Evolutionary conservation across 2,329 filamentous ascomycete genomes (phyloP).

Genomic region (Cladosporium velox): DNA sequence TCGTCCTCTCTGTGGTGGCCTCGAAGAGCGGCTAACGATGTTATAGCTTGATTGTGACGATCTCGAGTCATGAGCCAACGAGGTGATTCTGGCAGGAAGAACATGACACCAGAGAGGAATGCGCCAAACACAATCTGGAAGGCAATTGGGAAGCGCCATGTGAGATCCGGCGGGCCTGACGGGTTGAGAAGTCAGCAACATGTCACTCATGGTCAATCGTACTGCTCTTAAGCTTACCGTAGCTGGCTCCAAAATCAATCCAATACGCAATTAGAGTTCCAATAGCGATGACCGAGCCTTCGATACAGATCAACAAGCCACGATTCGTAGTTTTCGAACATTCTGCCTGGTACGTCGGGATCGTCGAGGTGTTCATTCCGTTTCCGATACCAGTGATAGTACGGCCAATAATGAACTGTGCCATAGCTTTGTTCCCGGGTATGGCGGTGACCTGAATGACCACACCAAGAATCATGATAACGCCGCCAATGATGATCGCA

Average conservation of each 20-base stretch:
- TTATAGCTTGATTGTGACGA: slow-evolving; percentile 17
- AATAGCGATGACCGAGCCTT: slow-evolving; percentile 6
- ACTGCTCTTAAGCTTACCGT: slow-evolving; percentile 27
- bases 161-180: slow-evolving; percentile 40
- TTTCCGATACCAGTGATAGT: slow-evolving; percentile 54
- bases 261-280: slow-evolving; percentile 51
- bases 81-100: slow-evolving; percentile 23
- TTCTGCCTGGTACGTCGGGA: slow-evolving; percentile 53
- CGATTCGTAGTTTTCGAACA: slow-evolving; percentile 51
- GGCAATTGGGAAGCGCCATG: slow-evolving; percentile 25
- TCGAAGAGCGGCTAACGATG: slow-evolving; percentile 12
- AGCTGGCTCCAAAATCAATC: slow-evolving; percentile 45
- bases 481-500: slow-evolving; percentile 12
- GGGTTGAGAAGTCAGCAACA: neutral
- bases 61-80: slow-evolving; percentile 22
- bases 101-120: slow-evolving; percentile 16
- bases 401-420: slow-evolving; percentile 51
- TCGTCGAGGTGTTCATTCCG: slow-evolving; percentile 52
- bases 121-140: slow-evolving; percentile 19
- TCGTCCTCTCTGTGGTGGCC: slow-evolving; percentile 16
- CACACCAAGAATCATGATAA: slow-evolving; percentile 52
- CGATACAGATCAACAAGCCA: slow-evolving; percentile 41
- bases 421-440: slow-evolving; percentile 42
- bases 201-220: neutral
- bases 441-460: slow-evolving; percentile 51